Percentiles rank a stretch among this genome's conserved stretches.
These are phyloP conservation scores for Sarcodon sp. DNA, from an alignment of 768 basidiomycete genomes.

Conservation along the genomic window DNA sequence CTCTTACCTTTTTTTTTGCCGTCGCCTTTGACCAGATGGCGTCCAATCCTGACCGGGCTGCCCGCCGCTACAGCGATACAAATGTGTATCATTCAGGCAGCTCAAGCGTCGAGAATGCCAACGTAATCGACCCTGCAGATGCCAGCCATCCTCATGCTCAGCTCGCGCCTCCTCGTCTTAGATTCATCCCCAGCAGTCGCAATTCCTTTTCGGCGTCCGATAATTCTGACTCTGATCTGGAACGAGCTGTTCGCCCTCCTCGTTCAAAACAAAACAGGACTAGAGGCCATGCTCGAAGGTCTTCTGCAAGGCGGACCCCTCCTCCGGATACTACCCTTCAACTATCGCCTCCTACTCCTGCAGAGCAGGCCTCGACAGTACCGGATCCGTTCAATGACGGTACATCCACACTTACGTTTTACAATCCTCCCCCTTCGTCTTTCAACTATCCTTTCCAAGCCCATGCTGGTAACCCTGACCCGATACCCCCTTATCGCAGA, in stretches of 20 bases:
- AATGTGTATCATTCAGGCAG: background rate
- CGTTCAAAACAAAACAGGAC: conserved; percentile 7
- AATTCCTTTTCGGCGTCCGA: conserved; percentile 11
- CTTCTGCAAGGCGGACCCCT: background rate
- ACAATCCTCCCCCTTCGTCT: conserved; percentile 25
- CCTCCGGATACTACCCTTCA: background rate
- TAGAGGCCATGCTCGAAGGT: background rate
- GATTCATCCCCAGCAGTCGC: conserved; percentile 2
- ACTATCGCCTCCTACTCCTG: conserved; percentile 8
- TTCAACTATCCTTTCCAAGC: conserved; percentile 43
- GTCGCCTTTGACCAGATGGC: background rate
- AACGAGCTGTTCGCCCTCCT: conserved; percentile 10
- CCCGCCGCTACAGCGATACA: background rate
- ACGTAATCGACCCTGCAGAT: conserved; percentile 5
- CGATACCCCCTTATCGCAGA: conserved; percentile 8
- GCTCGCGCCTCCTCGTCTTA: conserved; percentile 8
- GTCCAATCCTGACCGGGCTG: background rate
- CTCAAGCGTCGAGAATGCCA: background rate
- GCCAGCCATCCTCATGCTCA: conserved; percentile 6
- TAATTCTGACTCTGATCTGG: conserved; percentile 18
- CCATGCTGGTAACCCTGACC: conserved; percentile 56
- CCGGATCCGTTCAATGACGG: conserved; percentile 1
- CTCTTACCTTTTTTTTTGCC: background rate
- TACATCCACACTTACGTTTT: background rate
- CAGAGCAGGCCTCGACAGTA: conserved; percentile 6